Evolutionary conservation across 2,329 filamentous ascomycete genomes (phyloP).

Genomic region (Fusarium brevicatenulatum): DNA sequence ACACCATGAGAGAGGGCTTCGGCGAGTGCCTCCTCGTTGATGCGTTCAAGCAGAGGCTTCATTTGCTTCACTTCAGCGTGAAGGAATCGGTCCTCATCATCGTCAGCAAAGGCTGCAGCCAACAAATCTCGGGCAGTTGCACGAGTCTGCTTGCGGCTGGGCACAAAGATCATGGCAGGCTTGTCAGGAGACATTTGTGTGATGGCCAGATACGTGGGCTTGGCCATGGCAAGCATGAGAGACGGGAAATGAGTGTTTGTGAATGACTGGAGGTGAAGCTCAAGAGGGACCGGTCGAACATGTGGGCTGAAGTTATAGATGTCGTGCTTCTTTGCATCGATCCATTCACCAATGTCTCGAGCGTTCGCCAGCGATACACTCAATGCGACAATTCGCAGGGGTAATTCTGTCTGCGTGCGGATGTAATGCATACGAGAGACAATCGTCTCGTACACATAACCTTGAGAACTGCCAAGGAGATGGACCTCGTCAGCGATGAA

Average conservation of each 20-base stretch:
- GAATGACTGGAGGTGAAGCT: constrained; percentile 95
- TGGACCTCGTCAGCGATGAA: constrained; percentile 97
- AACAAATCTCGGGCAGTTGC: constrained; percentile 87
- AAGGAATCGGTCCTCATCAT: constrained; percentile 93
- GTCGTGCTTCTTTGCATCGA: constrained; percentile 96
- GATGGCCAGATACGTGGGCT: constrained; percentile 90
- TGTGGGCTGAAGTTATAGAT: constrained; percentile 99
- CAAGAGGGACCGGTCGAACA: constrained; percentile 86
- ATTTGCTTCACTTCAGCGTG: constrained; percentile 86
- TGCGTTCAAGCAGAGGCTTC: constrained; percentile 79
- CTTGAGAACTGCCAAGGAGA: constrained; percentile 85
- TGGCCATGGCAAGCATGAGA: constrained; percentile 98
- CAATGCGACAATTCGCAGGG: constrained; percentile 87
- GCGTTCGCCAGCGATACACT: constrained; percentile 94
- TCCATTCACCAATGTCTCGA: constrained; percentile 95
- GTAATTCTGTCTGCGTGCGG: constrained; percentile 83
- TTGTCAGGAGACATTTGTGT: constrained; percentile 89
- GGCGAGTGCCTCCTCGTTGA: constrained; percentile 87
- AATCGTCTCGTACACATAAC: constrained; percentile 93
- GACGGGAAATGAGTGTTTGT: constrained; percentile 97
- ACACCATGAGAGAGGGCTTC: constrained; percentile 94
- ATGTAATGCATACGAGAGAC: constrained; percentile 99
- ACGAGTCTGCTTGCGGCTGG: constrained; percentile 91
- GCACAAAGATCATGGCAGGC: constrained; percentile 91
- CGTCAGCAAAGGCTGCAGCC: constrained; percentile 86